phyloP scores from a whole-genome alignment of 2,329 filamentous ascomycete genomes.

The Fusarium keratoplasticum region DNA sequence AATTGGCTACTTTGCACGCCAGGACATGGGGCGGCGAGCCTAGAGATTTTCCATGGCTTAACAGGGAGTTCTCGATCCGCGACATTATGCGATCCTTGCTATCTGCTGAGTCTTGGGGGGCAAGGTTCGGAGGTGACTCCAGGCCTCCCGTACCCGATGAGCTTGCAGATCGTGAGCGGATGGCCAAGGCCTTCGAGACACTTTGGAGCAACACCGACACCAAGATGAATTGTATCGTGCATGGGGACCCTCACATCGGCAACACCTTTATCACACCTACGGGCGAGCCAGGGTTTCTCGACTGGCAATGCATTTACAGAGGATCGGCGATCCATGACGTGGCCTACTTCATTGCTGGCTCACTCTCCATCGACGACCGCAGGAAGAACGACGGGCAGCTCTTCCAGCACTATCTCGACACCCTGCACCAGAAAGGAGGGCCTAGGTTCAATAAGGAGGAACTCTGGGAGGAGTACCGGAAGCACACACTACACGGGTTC shows the following conservation, averaged over 20 bases:
- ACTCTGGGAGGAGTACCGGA: constrained; percentile 22
- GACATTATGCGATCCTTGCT: constrained; percentile 10
- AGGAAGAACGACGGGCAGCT: neutral
- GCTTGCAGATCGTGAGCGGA: constrained; percentile 11
- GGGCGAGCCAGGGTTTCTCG: constrained; percentile 16
- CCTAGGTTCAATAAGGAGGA: neutral
- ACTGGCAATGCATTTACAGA: constrained; percentile 22
- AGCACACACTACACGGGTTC: constrained; percentile 25
- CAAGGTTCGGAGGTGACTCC: neutral
- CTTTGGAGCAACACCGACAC: constrained; percentile 19
- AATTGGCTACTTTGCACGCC: constrained; percentile 19
- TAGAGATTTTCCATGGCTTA: constrained; percentile 7
- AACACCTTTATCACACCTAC: constrained; percentile 16
- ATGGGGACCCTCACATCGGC: constrained; percentile 25
- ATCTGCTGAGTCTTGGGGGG: constrained; percentile 7
- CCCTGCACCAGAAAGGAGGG: neutral
- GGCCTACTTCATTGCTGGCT: constrained; percentile 14
- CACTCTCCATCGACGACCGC: constrained; percentile 12
- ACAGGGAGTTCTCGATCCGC: neutral
- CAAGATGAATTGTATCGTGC: constrained; percentile 13
- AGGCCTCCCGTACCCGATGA: constrained; percentile 4
- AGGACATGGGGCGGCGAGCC: constrained; percentile 8
- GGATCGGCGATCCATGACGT: constrained; percentile 27
- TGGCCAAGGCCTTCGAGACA: constrained; percentile 1
- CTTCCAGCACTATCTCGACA: constrained; percentile 17